Evolutionary conservation across 805 yeast genomes (phyloP).

Genomic region (Pichia pseudocactophila): DNA sequence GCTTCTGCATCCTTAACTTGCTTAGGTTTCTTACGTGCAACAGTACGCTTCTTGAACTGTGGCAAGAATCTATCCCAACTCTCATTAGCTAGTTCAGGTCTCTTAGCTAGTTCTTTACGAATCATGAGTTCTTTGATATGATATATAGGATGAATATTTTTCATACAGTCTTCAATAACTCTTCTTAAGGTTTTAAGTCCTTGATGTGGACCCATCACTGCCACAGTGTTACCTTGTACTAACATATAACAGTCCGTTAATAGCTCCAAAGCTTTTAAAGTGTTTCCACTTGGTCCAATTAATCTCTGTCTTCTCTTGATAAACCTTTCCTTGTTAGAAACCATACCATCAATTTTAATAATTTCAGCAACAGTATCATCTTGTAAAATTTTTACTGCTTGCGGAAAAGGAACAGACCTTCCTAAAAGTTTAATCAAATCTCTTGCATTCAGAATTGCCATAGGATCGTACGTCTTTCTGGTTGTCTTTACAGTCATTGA

Average conservation of each 20-base stretch:
- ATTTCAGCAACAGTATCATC: slow-evolving; percentile 95
- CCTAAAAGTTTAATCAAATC: slow-evolving; percentile 90
- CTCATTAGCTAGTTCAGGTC: slow-evolving; percentile 90
- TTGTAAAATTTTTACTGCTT: slow-evolving; percentile 82
- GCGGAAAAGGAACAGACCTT: slow-evolving; percentile 94
- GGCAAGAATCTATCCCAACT: slow-evolving; percentile 97
- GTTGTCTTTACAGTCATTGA: slow-evolving; percentile 96
- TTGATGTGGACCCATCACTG: slow-evolving; percentile 93
- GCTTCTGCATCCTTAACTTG: slow-evolving; percentile 44
- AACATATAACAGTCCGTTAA: slow-evolving; percentile 91
- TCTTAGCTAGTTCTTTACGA: slow-evolving; percentile 87
- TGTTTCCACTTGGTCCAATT: slow-evolving; percentile 95
- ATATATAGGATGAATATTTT: slow-evolving; percentile 93
- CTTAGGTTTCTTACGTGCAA: slow-evolving; percentile 84
- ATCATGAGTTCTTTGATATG: slow-evolving; percentile 97
- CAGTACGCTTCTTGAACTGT: slow-evolving; percentile 91
- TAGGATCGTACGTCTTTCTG: slow-evolving; percentile 91
- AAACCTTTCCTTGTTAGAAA: slow-evolving; percentile 85
- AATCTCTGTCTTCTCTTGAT: slow-evolving; percentile 92
- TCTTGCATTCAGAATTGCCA: slow-evolving; percentile 85
- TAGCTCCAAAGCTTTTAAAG: slow-evolving; percentile 88
- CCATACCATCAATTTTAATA: slow-evolving; percentile 86
- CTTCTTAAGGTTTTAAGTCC: slow-evolving; percentile 89
- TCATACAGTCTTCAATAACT: slow-evolving; percentile 97
- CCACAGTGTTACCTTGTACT: slow-evolving; percentile 95